Percentiles rank a stretch among this genome's conserved stretches.
Evolutionary conservation across 805 yeast species (phyloP).

Genomic region (Saccharomycopsis fermentans): DNA sequence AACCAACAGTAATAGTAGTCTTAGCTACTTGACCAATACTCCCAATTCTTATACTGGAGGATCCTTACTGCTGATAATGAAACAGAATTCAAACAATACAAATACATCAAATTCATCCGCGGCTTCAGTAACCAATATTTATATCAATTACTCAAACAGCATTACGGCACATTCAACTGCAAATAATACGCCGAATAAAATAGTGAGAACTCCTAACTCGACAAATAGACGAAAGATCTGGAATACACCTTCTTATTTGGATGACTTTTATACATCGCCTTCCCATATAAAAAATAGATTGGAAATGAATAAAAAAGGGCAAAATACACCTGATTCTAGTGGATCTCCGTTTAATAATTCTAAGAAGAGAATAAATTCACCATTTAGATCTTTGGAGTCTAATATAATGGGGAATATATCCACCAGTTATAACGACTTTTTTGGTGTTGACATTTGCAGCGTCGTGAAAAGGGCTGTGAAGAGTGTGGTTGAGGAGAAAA

Average conservation of each 20-base stretch:
- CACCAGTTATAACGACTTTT: constrained; percentile 35
- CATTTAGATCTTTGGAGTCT: constrained; percentile 6
- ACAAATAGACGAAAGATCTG: constrained; percentile 42
- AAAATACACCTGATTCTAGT: neutral
- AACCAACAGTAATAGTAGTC: neutral
- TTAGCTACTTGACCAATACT: neutral
- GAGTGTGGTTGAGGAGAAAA: constrained; percentile 16
- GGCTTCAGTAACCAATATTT: neutral
- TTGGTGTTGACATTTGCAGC: constrained; percentile 48
- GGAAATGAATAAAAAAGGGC: neutral
- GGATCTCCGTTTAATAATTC: constrained; percentile 29
- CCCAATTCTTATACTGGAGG: neutral
- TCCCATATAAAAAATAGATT: constrained; percentile 10
- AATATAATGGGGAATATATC: constrained; percentile 18
- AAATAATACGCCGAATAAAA: constrained; percentile 19
- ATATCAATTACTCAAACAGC: neutral
- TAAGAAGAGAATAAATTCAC: constrained; percentile 13
- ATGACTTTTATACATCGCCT: constrained; percentile 56
- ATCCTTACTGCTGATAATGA: neutral
- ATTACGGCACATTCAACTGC: constrained; percentile 2
- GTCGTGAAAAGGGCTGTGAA: constrained; percentile 38
- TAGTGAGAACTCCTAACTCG: constrained; percentile 26
- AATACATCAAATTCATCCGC: neutral
- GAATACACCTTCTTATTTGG: constrained; percentile 58
- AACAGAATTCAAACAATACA: neutral